Evolutionary conservation across 345 rosid genomes (phyloP).

Genomic region (Camelina neglecta): DNA sequence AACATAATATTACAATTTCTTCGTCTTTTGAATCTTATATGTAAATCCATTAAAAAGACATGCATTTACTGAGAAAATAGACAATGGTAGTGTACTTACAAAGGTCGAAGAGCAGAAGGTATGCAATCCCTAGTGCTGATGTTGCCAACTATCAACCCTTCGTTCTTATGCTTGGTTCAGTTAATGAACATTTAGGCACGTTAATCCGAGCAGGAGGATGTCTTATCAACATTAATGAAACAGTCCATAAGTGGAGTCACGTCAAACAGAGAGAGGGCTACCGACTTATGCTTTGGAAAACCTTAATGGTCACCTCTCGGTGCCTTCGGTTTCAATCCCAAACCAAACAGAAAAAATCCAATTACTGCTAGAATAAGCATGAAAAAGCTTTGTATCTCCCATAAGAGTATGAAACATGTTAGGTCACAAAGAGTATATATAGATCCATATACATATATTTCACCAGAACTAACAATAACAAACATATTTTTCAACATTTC

Average conservation of each 20-base stretch:
- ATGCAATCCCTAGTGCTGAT: too few species aligned
- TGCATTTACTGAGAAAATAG: not conserved
- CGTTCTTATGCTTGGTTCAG: not conserved
- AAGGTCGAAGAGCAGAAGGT: not conserved
- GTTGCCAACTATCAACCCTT: not conserved
- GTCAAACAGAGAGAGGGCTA: not conserved
- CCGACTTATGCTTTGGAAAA: not conserved
- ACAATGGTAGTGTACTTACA: too few species aligned
- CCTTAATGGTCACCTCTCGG: not conserved
- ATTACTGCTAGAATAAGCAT: not conserved
- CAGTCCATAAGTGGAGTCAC: not conserved
- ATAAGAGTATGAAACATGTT: too few species aligned
- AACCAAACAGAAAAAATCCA: not conserved
- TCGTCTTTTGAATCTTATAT: not conserved
- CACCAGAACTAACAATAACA: too few species aligned
- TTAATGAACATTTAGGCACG: not conserved
- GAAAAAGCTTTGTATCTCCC: not conserved
- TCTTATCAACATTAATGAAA: not conserved
- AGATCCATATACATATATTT: too few species aligned
- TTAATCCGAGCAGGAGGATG: not conserved
- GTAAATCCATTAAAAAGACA: not conserved
- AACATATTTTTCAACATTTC: constrained; percentile 40
- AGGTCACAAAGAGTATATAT: too few species aligned
- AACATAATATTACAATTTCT: not conserved
- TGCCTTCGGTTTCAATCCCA: not conserved